Conservation (phyloP, 441 rosid species). For the Adansonia grandidieri region DNA sequence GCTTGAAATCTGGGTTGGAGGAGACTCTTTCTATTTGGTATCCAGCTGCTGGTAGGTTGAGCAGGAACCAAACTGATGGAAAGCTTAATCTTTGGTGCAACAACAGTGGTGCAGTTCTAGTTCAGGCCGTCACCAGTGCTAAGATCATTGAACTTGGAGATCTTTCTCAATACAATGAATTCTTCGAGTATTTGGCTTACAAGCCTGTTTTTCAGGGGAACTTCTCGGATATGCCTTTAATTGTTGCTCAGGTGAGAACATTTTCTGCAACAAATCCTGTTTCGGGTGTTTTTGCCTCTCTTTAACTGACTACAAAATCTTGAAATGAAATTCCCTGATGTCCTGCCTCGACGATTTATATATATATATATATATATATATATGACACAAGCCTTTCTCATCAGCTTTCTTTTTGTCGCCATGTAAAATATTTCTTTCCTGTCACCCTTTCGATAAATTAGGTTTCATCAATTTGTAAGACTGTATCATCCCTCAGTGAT, state of each 20-base stretch:
- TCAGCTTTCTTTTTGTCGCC: background rate
- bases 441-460: background rate
- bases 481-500: background rate
- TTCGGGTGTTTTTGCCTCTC: background rate
- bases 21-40: conserved; percentile 62
- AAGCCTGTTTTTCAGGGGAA: conserved; percentile 52
- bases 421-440: background rate
- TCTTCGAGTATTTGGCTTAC: conserved; percentile 55
- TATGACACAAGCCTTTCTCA: background rate
- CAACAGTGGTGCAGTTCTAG: conserved; percentile 56
- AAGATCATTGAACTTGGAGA: conserved; percentile 65
- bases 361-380: no score
- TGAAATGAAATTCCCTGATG: no score
- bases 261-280: conserved; percentile 3
- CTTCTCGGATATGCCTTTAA: conserved; percentile 62
- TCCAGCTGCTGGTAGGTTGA: conserved; percentile 71
- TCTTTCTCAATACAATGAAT: conserved; percentile 57
- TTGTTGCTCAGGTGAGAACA: conserved; percentile 65
- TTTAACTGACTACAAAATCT: background rate
- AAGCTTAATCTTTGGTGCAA: conserved; percentile 68
- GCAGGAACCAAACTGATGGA: conserved; percentile 45
- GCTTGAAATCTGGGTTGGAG: conserved; percentile 61
- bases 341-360: no score
- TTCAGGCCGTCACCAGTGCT: conserved; percentile 48
- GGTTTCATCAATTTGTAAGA: background rate